Percentiles rank a stretch among this genome's conserved stretches.
phyloP scores from a whole-genome alignment of 768 basidiomycete species.

The Mycena maculata region DNA sequence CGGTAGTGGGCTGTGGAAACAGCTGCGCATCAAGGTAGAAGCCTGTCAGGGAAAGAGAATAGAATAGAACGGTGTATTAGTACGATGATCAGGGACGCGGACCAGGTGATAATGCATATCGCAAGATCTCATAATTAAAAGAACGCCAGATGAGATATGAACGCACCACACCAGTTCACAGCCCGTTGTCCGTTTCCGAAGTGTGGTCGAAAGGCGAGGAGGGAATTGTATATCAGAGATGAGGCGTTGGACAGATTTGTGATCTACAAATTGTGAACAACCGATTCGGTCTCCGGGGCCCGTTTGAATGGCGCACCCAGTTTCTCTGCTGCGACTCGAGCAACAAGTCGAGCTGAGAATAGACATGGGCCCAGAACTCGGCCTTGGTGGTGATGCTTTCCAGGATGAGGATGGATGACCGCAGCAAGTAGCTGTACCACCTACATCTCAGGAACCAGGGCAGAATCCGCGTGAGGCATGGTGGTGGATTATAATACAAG shows the following conservation, averaged over 20 bases:
- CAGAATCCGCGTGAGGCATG: conserved; percentile 90
- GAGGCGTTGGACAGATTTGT: conserved; percentile 90
- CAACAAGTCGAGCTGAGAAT: conserved; percentile 68
- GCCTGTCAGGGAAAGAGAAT: conserved; percentile 58
- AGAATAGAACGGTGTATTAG: conserved; percentile 39
- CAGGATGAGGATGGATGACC: conserved; percentile 13
- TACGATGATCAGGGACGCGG: conserved; percentile 4
- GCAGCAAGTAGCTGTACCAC: conserved; percentile 13
- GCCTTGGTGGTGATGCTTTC: conserved; percentile 73
- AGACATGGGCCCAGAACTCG: conserved; percentile 85
- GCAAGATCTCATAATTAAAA: conserved; percentile 8
- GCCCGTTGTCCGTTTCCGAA: conserved; percentile 74
- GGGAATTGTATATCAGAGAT: conserved; percentile 81
- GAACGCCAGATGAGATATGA: background rate
- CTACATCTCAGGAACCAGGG: conserved; percentile 70
- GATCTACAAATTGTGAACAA: conserved; percentile 63
- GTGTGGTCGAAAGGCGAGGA: conserved; percentile 71
- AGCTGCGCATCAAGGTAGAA: conserved; percentile 83
- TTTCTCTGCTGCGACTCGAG: conserved; percentile 71
- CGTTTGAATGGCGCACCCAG: conserved; percentile 69
- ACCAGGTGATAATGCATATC: background rate
- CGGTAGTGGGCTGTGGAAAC: conserved; percentile 60
- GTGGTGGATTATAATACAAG: conserved; percentile 22
- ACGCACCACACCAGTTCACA: conserved; percentile 95
- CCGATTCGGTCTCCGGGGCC: conserved; percentile 18